Base-by-base conservation (phyloP, 495 filamentous ascomycete genomes). In the Xylaria telfairii region DNA sequence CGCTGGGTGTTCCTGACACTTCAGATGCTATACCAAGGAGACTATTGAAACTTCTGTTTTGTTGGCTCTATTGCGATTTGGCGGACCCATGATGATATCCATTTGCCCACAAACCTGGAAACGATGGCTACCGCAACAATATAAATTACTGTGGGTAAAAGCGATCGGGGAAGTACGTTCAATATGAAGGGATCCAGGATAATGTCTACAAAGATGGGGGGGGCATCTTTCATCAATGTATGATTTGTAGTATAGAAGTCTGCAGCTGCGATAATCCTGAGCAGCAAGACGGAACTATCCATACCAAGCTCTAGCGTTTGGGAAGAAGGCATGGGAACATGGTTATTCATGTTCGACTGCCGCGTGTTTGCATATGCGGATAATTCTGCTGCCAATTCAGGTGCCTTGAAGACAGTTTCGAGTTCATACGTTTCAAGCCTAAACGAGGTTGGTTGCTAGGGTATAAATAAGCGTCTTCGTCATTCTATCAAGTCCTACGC, bases 401-500 rank as follows among this genome's bases (percentile, higher is more conserved):
- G 85, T 1, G 87, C 85, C 26, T 87, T 84, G 41, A 92, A 87
- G 67, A 91, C 87, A 30, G 84, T 76, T 17, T 82, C 68, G 26
- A 94, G 77, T 8, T 87, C 81, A 76, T 91, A 89, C 13, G 89
- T 88, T 69, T 86, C 80, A 21, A 99, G 83, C 56, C 76, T 83
- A 79, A 98, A 97, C 41, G 87, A 77, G 9, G 95, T 98, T 71
- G 96, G 96, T 92, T 97, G 92, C 95, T 98, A 56, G 60, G 15
- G 59, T 65, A 21, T 26, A 61, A 44, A 67, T 71, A 21, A 67
- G 34, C 21, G 60, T 73, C 69, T 41, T 24, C 4, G 65, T 69
- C 63, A 41, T 24, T 17, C 32, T 34, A 34, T 3, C 5, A 15
- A 47, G 12, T 13, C 46, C 12, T 2, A 26, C 19, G 47, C 6